Evolutionary conservation across 345 rosid genomes (phyloP), one percentile per base, ranked within the genome.

Genomic region (Rhizophora mangle): DNA sequence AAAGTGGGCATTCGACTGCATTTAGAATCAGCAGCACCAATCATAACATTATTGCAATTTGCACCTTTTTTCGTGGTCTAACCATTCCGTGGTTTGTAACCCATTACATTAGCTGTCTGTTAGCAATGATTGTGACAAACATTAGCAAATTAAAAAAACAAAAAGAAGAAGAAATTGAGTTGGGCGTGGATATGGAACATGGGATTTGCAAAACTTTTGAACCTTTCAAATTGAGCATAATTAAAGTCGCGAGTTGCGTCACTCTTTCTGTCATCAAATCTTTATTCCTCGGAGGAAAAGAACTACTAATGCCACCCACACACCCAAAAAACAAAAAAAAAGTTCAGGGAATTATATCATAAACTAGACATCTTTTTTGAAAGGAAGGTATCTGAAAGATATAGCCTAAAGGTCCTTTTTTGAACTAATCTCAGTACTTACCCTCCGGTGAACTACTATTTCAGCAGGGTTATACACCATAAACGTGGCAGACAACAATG

Each of bases 171-270:
- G 37, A 34, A 34, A 8, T 34, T 34, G 37, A 34, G 15, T 39
- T 26, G 57, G 29, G 60, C 39, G 64, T 68, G 43, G 64, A n/a
- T 57, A 11, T 24, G 51, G 66, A n/a, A 37, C 16, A 39, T 11
- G 3, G 15, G 46, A 39, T 9, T 15, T 9, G 51, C 6, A 22
- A 52, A 51, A 2, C 60, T 61, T 62, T 69, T 24, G 24, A 32
- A 53, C 24, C 49, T 34, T 51, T 69, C 73, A 69, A 69, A 34
- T 69, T 60, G 65, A 61, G 52, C 66, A 60, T 51, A n/a, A 69
- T 69, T 32, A 49, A 60, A 69, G 13, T 34, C 6, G 27, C 46
- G 60, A 24, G 31, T 32, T 5, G 21, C 4, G 20, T 8, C 27
- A 20, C 26, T 58, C 24, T 66, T n/a, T 36, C 24, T 22, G 15